Base-by-base conservation (phyloP, 805 yeast species). In the Saturnispora sanitii region DNA sequence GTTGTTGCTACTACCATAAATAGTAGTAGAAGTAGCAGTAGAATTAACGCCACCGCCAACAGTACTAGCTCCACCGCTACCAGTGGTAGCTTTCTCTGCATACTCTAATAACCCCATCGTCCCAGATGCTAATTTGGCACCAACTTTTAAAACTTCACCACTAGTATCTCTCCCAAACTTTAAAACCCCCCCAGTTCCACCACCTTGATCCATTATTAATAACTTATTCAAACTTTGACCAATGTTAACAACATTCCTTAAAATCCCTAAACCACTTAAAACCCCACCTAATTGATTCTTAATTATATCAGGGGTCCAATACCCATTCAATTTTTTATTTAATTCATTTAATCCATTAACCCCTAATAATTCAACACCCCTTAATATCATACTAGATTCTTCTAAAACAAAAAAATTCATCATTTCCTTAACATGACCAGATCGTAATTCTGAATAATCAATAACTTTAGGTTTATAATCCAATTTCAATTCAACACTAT, bases 391-490 rank as follows among this genome's bases (percentile, higher is more conserved):
- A 30, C 73, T 77, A 0, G 96, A 82, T 30, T 87, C 96, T 53
- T 90, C 96, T 29, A 92, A 67, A 6, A 81, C 79, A 60, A 92
- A 88, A 47, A 92, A 75, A 56, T 92, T 92, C 73, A 86, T 77
- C 39, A 92, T 72, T 56, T 90, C 96, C 3, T 82, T 78, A 0
- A 86, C 74, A 45, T 81, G 86, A 0, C 97, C 97, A 0, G 95
- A 81, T 43, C 84, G 67, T 23, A 88, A 70, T 0, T 95, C 96
- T 2, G 77, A 74, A 54, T 82, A 84, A 57, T 90, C 94, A 22
- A 90, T 70, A 49, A 77, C 82, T 56, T 87, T 87, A 0, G 98
- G 97, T 55, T 86, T 87, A 57, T 92, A 92, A 58, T 92, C 97
- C 31, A 92, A 64, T 46, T 77, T 77, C 17, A 92, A 56, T 35